A percentile compares a stretch with the other conserved stretches of the same genome.
phyloP scores from a whole-genome alignment of 2,329 filamentous ascomycete genomes.

The Penicillium sp. region DNA sequence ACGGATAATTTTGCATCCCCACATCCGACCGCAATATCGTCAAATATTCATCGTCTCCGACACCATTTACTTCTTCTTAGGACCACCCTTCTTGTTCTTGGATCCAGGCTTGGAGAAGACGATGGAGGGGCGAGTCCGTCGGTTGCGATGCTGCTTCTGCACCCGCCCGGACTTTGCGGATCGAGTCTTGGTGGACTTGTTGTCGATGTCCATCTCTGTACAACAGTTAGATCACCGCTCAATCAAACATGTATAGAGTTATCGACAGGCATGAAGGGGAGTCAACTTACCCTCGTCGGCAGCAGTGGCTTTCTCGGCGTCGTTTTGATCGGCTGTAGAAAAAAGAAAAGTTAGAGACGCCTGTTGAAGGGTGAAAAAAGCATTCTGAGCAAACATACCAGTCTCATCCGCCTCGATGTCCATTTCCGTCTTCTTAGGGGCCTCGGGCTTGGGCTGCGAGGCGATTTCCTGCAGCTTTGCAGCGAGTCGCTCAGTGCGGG shows the following conservation, averaged over 20 bases:
- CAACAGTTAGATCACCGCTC: slow-evolving; percentile 16
- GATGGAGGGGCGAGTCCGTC: slow-evolving; percentile 46
- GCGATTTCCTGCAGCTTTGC: slow-evolving; percentile 84
- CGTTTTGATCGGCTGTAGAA: slow-evolving; percentile 27
- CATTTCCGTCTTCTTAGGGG: slow-evolving; percentile 52
- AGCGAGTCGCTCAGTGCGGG: slow-evolving; percentile 80
- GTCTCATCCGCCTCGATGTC: slow-evolving; percentile 31
- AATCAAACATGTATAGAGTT: neutral
- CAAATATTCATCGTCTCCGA: neutral
- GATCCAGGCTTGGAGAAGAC: slow-evolving; percentile 45
- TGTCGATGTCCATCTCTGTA: slow-evolving; percentile 51
- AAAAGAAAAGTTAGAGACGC: slow-evolving; percentile 15
- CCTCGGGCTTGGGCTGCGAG: slow-evolving; percentile 71
- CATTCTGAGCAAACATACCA: slow-evolving; percentile 31
- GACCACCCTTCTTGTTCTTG: slow-evolving; percentile 37
- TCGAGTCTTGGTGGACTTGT: slow-evolving; percentile 30
- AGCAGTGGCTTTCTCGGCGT: slow-evolving; percentile 22
- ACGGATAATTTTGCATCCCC: slow-evolving; percentile 13
- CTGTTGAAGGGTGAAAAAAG: neutral
- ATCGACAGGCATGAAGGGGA: neutral
- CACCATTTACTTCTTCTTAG: slow-evolving; percentile 40
- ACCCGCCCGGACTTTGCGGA: slow-evolving; percentile 44
- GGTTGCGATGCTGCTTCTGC: slow-evolving; percentile 50
- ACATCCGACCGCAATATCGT: slow-evolving; percentile 1
- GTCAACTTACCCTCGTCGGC: slow-evolving; percentile 34